phyloP scores from a whole-genome alignment of 31 red algal genomes.

The Asparagopsis taxiformis region DNA sequence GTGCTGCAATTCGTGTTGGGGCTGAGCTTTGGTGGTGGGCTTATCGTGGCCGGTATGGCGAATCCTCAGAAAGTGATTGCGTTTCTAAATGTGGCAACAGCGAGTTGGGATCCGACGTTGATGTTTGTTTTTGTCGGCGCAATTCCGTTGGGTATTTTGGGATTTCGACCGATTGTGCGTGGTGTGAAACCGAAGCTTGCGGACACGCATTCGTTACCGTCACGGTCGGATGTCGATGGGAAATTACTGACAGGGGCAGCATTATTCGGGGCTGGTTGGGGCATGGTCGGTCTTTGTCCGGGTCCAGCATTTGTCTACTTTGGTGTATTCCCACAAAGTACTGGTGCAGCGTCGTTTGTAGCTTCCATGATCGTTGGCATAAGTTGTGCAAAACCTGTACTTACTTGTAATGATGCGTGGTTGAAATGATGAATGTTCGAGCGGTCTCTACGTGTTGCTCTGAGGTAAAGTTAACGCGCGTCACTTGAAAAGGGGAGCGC shows the following conservation, averaged over 20 bases:
- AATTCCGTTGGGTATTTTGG: slow-evolving; percentile 1
- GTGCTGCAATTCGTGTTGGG: slow-evolving; percentile 11
- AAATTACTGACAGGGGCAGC: slow-evolving; percentile 5
- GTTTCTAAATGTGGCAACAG: slow-evolving; percentile 1
- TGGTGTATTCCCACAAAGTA: too few relatives aligned
- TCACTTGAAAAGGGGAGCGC: too few relatives aligned
- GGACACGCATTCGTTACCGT: not conserved
- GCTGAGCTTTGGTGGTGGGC: slow-evolving; percentile 2
- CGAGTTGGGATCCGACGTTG: slow-evolving; percentile 12
- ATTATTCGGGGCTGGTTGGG: slow-evolving; percentile 26
- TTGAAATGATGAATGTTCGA: too few relatives aligned
- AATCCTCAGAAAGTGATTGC: not conserved
- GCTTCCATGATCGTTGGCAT: too few relatives aligned
- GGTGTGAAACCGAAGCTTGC: slow-evolving; percentile 1
- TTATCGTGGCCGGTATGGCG: slow-evolving; percentile 6
- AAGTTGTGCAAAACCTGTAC: too few relatives aligned
- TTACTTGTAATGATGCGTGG: too few relatives aligned
- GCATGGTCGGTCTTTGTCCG: slow-evolving; percentile 18
- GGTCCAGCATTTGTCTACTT: slow-evolving; percentile 18
- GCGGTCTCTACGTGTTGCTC: too few relatives aligned
- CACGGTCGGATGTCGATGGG: not conserved
- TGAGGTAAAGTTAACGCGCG: too few relatives aligned
- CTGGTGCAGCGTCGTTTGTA: too few relatives aligned
- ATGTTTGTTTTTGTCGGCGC: slow-evolving; percentile 18
- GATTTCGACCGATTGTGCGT: slow-evolving; percentile 1